phyloP scores from a whole-genome alignment of 2,329 filamentous ascomycete species.

The Biscogniauxia sp. region DNA sequence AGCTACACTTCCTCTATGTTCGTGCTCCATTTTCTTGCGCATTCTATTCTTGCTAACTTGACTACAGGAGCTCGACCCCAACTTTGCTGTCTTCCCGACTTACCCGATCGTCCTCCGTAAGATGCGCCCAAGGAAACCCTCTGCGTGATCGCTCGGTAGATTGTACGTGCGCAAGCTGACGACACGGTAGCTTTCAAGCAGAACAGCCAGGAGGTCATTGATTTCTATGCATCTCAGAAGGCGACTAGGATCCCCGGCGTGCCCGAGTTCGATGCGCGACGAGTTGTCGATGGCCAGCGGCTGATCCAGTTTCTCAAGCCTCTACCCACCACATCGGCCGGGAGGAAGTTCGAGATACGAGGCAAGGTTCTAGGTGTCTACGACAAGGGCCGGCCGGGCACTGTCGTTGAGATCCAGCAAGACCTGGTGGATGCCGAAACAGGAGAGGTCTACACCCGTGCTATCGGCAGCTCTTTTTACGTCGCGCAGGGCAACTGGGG shows the following conservation, averaged over 20 bases:
- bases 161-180: slow-evolving; percentile 2
- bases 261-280: slow-evolving; percentile 70
- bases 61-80: slow-evolving; percentile 75
- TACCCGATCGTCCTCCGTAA: slow-evolving; percentile 78
- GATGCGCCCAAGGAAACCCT: slow-evolving; percentile 26
- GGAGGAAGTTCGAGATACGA: slow-evolving; percentile 71
- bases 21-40: slow-evolving; percentile 6
- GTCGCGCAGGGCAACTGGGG: slow-evolving; percentile 81
- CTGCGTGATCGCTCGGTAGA: background rate
- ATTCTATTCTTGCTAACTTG: slow-evolving; percentile 5
- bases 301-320: slow-evolving; percentile 74
- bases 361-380: slow-evolving; percentile 81
- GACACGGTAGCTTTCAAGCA: slow-evolving; percentile 66
- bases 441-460: slow-evolving; percentile 69
- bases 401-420: slow-evolving; percentile 77
- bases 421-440: slow-evolving; percentile 68
- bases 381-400: slow-evolving; percentile 83
- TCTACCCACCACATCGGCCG: slow-evolving; percentile 68
- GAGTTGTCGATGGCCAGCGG: slow-evolving; percentile 81
- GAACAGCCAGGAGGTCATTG: slow-evolving; percentile 70
- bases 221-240: slow-evolving; percentile 75
- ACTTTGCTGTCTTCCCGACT: slow-evolving; percentile 85
- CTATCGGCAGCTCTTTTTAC: slow-evolving; percentile 71
- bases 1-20: slow-evolving; percentile 91
- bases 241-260: slow-evolving; percentile 69